These are phyloP conservation scores for Tetrahymena elliotti DNA, from an alignment of 73 alveolate genomes.

Conservation along the genomic window DNA sequence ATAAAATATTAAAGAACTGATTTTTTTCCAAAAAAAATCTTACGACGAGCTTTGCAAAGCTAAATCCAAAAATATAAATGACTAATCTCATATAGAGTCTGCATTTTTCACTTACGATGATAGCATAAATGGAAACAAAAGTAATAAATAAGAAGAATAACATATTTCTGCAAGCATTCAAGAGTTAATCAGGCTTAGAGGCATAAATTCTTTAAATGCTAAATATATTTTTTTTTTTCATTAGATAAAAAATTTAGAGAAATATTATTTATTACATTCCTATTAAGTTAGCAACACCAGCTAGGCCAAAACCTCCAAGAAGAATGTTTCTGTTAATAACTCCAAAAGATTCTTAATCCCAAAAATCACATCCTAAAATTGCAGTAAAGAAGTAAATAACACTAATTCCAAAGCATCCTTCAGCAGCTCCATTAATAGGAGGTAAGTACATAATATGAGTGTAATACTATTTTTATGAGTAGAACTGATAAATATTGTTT, in stretches of 20 bases:
- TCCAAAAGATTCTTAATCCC: neutral
- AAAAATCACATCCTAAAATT: neutral
- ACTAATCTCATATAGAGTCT: neutral
- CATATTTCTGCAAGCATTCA: neutral
- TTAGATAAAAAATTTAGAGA: neutral
- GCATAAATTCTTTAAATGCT: neutral
- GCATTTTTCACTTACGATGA: neutral
- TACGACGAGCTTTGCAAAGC: neutral
- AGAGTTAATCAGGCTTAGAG: neutral
- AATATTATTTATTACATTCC: neutral
- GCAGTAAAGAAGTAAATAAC: neutral
- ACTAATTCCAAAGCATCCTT: neutral
- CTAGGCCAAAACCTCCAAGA: neutral
- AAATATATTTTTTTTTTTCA: neutral
- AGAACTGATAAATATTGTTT: neutral
- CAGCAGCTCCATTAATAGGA: neutral
- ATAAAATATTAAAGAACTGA: neutral
- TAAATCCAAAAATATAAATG: neutral
- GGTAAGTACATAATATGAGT: neutral
- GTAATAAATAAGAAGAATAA: neutral
- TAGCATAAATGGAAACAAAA: neutral
- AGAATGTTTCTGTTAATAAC: neutral
- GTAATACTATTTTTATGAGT: neutral
- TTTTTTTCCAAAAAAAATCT: neutral
- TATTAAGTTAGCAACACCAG: neutral